Percentiles rank a stretch among this genome's conserved stretches.
These are phyloP conservation scores for Terana coerulea DNA, from an alignment of 768 basidiomycete genomes.

Conservation along the genomic window DNA sequence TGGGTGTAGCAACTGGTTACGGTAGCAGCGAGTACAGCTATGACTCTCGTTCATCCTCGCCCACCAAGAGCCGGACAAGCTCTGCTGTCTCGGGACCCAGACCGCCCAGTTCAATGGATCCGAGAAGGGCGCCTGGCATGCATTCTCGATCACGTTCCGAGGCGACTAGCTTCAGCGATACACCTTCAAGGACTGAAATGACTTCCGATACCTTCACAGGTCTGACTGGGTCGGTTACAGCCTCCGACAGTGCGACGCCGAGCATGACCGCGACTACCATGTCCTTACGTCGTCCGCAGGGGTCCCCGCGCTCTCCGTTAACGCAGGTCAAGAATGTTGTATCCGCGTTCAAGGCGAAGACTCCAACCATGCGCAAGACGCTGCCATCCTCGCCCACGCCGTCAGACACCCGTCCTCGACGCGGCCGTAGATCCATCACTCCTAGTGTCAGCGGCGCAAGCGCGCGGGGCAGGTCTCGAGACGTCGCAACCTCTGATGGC, in stretches of 20 bases:
- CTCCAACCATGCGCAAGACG: conserved; percentile 39
- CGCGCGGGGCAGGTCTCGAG: conserved; percentile 2
- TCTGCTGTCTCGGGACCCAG: conserved; percentile 27
- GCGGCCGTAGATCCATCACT: conserved; percentile 30
- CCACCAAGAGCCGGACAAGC: conserved; percentile 39
- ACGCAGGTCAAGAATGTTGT: conserved; percentile 77
- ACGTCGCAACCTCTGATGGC: conserved; percentile 7
- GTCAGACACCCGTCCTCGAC: conserved; percentile 31
- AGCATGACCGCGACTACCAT: conserved; percentile 42
- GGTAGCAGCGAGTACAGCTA: conserved; percentile 27
- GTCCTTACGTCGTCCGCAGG: conserved; percentile 56
- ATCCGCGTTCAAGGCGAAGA: conserved; percentile 76
- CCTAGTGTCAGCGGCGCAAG: background rate
- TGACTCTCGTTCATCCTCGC: conserved; percentile 45
- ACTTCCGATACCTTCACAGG: conserved; percentile 21
- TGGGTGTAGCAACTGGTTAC: conserved; percentile 31
- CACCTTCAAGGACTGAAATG: conserved; percentile 27
- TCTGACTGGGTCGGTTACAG: conserved; percentile 16
- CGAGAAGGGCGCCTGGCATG: conserved; percentile 18
- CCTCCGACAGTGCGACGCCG: conserved; percentile 27
- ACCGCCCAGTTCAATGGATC: conserved; percentile 27
- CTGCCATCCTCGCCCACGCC: conserved; percentile 14
- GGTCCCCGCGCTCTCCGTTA: conserved; percentile 65
- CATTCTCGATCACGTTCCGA: conserved; percentile 34
- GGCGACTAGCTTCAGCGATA: conserved; percentile 32